Percentiles rank a stretch among this genome's conserved stretches.
These are phyloP conservation scores for Gracilaria gracilis DNA, from an alignment of 23 red algal genomes.

Conservation along the genomic window DNA sequence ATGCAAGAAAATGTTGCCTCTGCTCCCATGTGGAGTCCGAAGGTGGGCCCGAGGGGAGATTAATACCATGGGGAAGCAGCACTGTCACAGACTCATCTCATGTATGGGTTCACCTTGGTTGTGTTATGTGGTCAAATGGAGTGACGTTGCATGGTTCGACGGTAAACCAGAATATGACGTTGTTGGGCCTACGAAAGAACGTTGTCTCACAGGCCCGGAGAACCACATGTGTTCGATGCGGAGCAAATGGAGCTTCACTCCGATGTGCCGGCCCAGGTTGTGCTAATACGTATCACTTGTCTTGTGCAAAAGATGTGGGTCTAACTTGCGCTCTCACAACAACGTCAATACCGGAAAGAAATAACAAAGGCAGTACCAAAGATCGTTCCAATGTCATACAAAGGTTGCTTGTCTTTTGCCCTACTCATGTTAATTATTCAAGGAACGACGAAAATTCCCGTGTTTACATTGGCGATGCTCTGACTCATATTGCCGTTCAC, in stretches of 20 bases:
- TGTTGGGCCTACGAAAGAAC: slow-evolving; percentile 41
- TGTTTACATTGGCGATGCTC: neutral
- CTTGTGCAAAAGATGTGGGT: slow-evolving; percentile 30
- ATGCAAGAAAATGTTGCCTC: slow-evolving; percentile 42
- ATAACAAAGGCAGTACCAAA: neutral
- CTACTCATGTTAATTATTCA: neutral
- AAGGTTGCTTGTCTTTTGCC: slow-evolving; percentile 48
- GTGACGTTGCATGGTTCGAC: slow-evolving; percentile 28
- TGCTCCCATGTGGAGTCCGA: slow-evolving; percentile 12
- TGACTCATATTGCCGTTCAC: neutral
- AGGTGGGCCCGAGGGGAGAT: slow-evolving; percentile 15
- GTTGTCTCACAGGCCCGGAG: slow-evolving; percentile 38
- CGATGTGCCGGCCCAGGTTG: slow-evolving; percentile 27
- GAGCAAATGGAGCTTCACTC: slow-evolving; percentile 18
- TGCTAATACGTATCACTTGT: slow-evolving; percentile 27
- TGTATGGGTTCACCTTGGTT: slow-evolving; percentile 57
- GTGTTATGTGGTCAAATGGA: slow-evolving; percentile 40
- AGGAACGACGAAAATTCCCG: neutral
- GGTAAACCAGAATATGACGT: slow-evolving; percentile 19
- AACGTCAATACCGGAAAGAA: neutral
- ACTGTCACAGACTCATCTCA: slow-evolving; percentile 28
- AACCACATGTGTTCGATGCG: slow-evolving; percentile 28
- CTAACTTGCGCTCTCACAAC: slow-evolving; percentile 20
- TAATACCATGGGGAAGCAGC: slow-evolving; percentile 59
- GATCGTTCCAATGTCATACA: slow-evolving; percentile 2